A percentile compares a stretch with the other conserved stretches of the same genome.
phyloP scores from a whole-genome alignment of 148 eudicot species.

The Tetragonia tetragonoides region DNA sequence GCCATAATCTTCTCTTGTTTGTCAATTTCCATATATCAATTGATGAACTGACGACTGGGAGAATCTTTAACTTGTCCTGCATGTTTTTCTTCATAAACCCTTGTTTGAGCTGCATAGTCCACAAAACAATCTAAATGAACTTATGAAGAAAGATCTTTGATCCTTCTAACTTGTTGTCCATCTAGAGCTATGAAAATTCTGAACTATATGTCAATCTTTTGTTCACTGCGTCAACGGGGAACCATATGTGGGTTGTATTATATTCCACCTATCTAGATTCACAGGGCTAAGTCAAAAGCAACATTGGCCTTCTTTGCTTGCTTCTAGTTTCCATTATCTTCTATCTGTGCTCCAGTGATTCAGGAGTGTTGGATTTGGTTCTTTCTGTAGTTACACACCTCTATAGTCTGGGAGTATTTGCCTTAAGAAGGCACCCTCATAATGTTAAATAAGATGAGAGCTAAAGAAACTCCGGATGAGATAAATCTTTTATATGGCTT shows the following conservation, averaged over 20 bases:
- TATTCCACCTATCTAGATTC: background rate
- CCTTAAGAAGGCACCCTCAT: too few species aligned
- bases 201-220: background rate
- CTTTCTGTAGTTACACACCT: too few species aligned
- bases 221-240: too few species aligned
- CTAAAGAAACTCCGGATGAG: too few species aligned
- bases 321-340: background rate
- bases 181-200: background rate
- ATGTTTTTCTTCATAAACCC: background rate
- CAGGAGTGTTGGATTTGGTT: background rate
- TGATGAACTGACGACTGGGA: background rate
- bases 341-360: background rate
- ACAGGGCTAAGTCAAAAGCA: background rate
- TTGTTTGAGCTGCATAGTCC: conserved; percentile 4
- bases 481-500: too few species aligned
- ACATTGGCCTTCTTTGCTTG: background rate
- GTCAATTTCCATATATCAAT: background rate
- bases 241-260: too few species aligned
- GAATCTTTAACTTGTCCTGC: conserved; percentile 10
- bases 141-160: background rate
- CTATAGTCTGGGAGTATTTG: too few species aligned
- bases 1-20: background rate
- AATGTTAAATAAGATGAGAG: too few species aligned
- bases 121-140: background rate
- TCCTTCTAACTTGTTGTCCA: background rate